A percentile compares a stretch with the other conserved stretches of the same genome.
Evolutionary conservation across 495 filamentous ascomycete genomes (phyloP).

Genomic region (Penicillium angulare): DNA sequence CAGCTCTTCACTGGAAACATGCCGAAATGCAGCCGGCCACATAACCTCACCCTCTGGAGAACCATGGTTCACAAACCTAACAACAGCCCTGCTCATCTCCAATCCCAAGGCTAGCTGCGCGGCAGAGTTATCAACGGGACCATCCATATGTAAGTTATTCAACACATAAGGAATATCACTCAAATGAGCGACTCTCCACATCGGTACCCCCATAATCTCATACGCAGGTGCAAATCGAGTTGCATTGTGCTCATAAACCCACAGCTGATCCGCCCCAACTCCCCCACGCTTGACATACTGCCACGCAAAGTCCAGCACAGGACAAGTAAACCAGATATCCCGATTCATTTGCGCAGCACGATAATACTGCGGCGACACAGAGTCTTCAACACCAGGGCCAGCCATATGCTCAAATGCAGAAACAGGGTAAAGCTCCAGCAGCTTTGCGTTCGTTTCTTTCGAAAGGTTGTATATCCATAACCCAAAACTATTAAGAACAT

Average conservation of each 20-base stretch:
- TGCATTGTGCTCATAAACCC: constrained; percentile 42
- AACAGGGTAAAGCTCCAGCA: constrained; percentile 35
- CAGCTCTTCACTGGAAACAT: not conserved
- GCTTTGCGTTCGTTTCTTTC: constrained; percentile 19
- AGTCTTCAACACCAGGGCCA: too few relatives aligned
- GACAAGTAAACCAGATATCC: constrained; percentile 47
- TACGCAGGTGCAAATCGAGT: constrained; percentile 37
- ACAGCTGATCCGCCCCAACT: constrained; percentile 19
- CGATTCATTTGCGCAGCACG: constrained; percentile 44
- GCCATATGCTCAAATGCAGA: constrained; percentile 32
- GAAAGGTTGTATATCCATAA: constrained; percentile 22
- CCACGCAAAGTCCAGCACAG: constrained; percentile 37
- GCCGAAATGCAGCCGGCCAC: not conserved
- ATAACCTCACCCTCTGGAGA: not conserved
- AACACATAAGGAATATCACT: constrained; percentile 48
- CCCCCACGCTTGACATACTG: constrained; percentile 30
- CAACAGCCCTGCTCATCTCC: not conserved
- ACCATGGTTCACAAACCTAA: not conserved
- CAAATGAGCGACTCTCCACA: constrained; percentile 41
- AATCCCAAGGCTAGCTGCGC: constrained; percentile 10
- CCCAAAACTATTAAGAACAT: constrained; percentile 27
- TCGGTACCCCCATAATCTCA: constrained; percentile 23
- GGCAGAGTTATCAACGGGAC: constrained; percentile 20
- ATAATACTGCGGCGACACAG: constrained; percentile 39
- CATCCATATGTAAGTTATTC: constrained; percentile 23